Base-by-base conservation (phyloP, 257 asterid species). In the Avicennia marina region DNA sequence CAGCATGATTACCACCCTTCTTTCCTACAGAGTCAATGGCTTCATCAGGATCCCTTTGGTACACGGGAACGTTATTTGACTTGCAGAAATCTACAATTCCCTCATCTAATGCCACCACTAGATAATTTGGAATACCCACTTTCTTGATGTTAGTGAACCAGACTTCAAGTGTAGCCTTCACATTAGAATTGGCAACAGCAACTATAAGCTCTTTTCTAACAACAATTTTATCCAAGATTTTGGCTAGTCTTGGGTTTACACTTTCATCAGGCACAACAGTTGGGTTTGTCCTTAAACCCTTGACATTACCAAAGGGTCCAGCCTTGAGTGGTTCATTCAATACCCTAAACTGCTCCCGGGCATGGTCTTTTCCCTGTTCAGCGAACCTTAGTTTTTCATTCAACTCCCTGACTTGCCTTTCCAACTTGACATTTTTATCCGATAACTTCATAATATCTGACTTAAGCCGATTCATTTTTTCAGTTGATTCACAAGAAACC, bases 81-180 rank as follows among this genome's bases (percentile, higher is more conserved):
- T 76, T 83, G 68, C 96, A 84, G 36, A 78, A 78, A 34, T 82
- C 84, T 6, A 68, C 77, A 24, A 75, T 80, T 0, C 29, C 64
- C 47, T 82, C 95, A 42, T 87, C 96, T 48, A 87, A 58, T 15
- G 95, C 96, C 53, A 87, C 89, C 31, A 87, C 96, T 5, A 87
- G 67, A 62, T 79, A 82, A 65, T 87, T 87, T 20, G 69, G 20
- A 46, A 87, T 69, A 11, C 95, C 95, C 2, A 73, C 93, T 60
- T 48, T 81, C 64, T 84, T 80, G 6, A 87, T 74, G 74, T 75
- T 74, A 18, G 80, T 45, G 69, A 73, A 74, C 96, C 94, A 84
- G 7, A 87, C 29, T 62, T 84, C 79, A 19, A 87, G 81, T 91
- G 74, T 82, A 11, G 49, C 4, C 48, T 68, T 80, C 13, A 87